Base-by-base conservation (phyloP, 371 early-diverging fungal species). In the Phascolomyces articulosus region DNA sequence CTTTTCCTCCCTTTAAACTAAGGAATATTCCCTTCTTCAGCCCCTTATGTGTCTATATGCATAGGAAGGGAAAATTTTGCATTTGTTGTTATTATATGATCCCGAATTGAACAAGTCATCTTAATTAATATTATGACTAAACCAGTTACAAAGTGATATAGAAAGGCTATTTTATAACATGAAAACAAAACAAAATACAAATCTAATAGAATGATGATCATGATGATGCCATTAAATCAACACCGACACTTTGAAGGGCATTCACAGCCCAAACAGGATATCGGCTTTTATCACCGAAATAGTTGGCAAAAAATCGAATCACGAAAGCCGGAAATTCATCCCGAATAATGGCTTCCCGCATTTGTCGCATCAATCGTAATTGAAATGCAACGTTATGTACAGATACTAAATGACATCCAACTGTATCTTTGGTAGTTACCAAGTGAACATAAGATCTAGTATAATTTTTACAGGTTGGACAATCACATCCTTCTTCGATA, bases 301-400 rank as follows among this genome's bases (percentile, higher is more conserved):
- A 87, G 13, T 73, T 80, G 53, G 79, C 74, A 73, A 95, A 88
- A 77, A 92, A 97, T 60, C 79, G 66, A 62, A 87, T 87, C 59
- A 97, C 83, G 81, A 91, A 96, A 63, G 83, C 79, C 10, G 95
- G 95, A 74, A 90, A 96, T 51, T 77, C 76, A 72, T 94, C 93
- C 28, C 86, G 82, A 15, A 84, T 69, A 55, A 98, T 94, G 26
- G 91, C 87, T 47, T 83, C 76, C 66, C 95, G 88, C 66, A 96
- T 92, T 60, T 89, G 86, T 54, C 85, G 74, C 93, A 94, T 96
- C 51, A 98, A 73, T 40, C 91, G 85, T 81, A 94, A 83, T 80
- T 97, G 96, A 85, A 91, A 98, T 7, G 92, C 87, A 49, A 96
- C 86, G 71, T 98, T 98, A 73, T 98, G 98, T 34, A 93, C 79